Evolutionary conservation across 805 yeast genomes (phyloP), one percentile per base, ranked within the genome.

Genomic region (Naumovozyma castellii): DNA sequence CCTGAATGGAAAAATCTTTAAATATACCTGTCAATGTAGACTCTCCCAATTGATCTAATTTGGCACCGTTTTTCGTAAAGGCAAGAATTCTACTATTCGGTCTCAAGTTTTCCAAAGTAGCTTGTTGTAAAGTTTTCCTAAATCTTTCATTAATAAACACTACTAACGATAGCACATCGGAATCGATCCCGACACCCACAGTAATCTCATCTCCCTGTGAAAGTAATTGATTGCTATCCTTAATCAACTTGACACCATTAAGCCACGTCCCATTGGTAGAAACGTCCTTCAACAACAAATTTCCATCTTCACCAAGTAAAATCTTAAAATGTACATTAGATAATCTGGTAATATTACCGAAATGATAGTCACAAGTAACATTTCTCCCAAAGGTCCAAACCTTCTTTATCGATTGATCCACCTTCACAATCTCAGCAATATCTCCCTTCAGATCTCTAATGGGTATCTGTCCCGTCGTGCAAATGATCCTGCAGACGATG

Each of bases 201-300:
- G 88, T 74, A 30, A 92, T 81, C 55, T 86, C 95, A 61, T 92
- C 99, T 4, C 97, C 97, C 56, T 86, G 95, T 34, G 80, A 78
- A 30, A 92, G 61, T 41, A 90, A 75, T 57, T 84, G 85, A 52
- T 85, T 84, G 36, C 81, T 76, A 16, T 83, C 83, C 54, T 80
- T 83, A 18, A 79, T 84, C 15, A 90, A 61, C 38, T 85, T 69
- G 30, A 71, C 71, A 25, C 80, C 79, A 64, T 90, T 92, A 36
- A 90, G 64, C 68, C 76, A 82, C 0, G 98, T 92, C 5, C 98
- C 98, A 64, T 92, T 92, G 2, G 97, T 90, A 1, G 95, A 83
- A 2, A 70, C 61, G 59, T 88, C 97, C 56, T 59, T 63, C 13
- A 69, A 49, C 38, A 69, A 40, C 3, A 75, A 67, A 40, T 69